A percentile compares a stretch with the other conserved stretches of the same genome.
These are phyloP conservation scores for Lactarius hengduanensis DNA, from an alignment of 768 basidiomycete genomes.

Conservation along the genomic window DNA sequence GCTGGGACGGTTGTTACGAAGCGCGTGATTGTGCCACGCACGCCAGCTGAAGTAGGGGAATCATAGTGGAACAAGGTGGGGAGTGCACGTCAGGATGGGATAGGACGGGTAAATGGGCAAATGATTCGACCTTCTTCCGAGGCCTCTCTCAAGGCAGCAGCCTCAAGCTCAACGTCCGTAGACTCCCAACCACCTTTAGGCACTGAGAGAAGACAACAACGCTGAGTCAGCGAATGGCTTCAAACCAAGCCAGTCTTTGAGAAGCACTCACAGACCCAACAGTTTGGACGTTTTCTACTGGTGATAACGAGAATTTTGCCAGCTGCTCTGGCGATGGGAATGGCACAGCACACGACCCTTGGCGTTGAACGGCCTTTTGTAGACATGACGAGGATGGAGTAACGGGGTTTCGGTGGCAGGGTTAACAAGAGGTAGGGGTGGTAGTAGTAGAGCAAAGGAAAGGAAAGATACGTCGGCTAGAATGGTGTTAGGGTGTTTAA, in stretches of 20 bases:
- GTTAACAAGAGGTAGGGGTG: conserved; percentile 1
- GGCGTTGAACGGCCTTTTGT: conserved; percentile 78
- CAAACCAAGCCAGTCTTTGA: conserved; percentile 12
- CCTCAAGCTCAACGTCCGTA: conserved; percentile 76
- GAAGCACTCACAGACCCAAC: conserved; percentile 82
- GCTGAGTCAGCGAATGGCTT: conserved; percentile 24
- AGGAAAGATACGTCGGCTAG: conserved; percentile 1
- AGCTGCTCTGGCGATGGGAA: conserved; percentile 71
- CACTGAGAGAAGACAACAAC: conserved; percentile 45
- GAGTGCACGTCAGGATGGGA: conserved; percentile 60
- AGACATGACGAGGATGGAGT: conserved; percentile 21
- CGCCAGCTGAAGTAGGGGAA: conserved; percentile 61
- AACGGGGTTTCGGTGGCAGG: conserved; percentile 13
- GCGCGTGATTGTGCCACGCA: conserved; percentile 82
- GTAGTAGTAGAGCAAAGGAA: neutral
- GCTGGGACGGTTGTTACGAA: conserved; percentile 81
- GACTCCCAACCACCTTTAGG: conserved; percentile 94
- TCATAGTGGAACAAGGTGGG: conserved; percentile 39
- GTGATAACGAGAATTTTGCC: conserved; percentile 83
- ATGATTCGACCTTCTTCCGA: conserved; percentile 94
- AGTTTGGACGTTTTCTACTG: conserved; percentile 74
- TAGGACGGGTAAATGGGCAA: conserved; percentile 72
- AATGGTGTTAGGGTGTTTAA: conserved; percentile 21
- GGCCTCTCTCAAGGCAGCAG: conserved; percentile 88
- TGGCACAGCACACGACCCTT: conserved; percentile 88